A percentile compares a stretch with the other conserved stretches of the same genome.
Evolutionary conservation across 495 filamentous ascomycete genomes (phyloP).

Genomic region (Podospora anserina): DNA sequence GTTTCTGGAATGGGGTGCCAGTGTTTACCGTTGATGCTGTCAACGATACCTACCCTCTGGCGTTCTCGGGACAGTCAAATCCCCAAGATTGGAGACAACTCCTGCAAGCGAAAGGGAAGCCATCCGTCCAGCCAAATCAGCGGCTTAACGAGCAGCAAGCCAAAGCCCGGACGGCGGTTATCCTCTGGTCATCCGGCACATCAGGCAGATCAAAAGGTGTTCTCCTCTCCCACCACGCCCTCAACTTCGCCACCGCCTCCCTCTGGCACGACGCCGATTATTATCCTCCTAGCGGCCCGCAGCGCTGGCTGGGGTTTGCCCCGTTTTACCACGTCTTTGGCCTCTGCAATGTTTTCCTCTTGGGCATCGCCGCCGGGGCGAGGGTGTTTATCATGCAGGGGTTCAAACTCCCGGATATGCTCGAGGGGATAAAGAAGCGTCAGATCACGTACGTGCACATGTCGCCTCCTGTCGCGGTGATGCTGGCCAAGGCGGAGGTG

Average conservation of each 20-base stretch:
- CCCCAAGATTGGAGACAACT: conserved; percentile 24
- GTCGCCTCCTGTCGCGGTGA: conserved; percentile 68
- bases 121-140: background rate
- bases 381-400: conserved; percentile 57
- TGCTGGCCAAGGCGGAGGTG: conserved; percentile 60
- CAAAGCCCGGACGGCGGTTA: conserved; percentile 34
- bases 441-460: conserved; percentile 59
- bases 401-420: conserved; percentile 58
- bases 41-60: conserved; percentile 26
- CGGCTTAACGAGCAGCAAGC: conserved; percentile 14
- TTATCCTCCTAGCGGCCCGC: conserved; percentile 44
- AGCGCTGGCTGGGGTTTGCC: conserved; percentile 48
- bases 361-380: conserved; percentile 55
- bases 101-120: conserved; percentile 7
- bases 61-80: background rate
- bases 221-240: conserved; percentile 60
- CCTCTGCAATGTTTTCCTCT: conserved; percentile 46
- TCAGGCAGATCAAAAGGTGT: conserved; percentile 83
- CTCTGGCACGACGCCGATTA: conserved; percentile 39
- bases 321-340: conserved; percentile 40
- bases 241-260: conserved; percentile 30
- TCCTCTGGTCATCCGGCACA: conserved; percentile 85
- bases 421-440: conserved; percentile 50
- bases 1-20: conserved; percentile 24
- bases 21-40: conserved; percentile 29